Evolutionary conservation across 371 early-diverging fungal species (phyloP).

Genomic region (Mortierella sp.): DNA sequence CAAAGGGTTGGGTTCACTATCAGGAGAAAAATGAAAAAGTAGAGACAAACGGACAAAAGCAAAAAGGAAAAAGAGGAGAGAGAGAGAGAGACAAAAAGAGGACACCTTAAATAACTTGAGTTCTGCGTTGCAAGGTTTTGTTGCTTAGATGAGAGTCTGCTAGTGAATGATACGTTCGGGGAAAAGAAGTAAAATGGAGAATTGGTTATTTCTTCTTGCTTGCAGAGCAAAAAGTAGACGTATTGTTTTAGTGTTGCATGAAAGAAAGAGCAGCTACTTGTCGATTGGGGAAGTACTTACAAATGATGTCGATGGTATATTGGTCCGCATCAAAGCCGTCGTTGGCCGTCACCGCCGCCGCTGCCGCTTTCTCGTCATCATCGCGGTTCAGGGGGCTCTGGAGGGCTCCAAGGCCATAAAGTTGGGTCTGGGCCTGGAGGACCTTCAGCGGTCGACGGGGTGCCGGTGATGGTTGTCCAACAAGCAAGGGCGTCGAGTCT

Average conservation of each 20-base stretch:
- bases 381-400: conserved; percentile 13
- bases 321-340: neutral
- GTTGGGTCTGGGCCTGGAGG: conserved; percentile 26
- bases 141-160: conserved; percentile 5
- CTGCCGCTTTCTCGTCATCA: neutral
- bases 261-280: neutral
- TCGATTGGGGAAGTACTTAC: neutral
- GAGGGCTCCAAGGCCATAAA: conserved; percentile 26
- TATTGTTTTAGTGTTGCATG: neutral
- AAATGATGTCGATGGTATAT: neutral
- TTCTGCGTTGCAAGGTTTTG: neutral
- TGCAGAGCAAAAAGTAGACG: neutral
- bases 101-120: neutral
- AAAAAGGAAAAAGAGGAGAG: neutral
- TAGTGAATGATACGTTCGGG: neutral
- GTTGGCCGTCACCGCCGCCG: neutral
- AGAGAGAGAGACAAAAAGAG: neutral
- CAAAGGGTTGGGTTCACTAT: neutral
- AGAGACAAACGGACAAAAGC: neutral
- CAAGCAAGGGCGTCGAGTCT: neutral
- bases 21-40: neutral
- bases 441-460: conserved; percentile 8
- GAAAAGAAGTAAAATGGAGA: neutral
- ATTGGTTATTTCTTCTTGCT: neutral
- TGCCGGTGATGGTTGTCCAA: neutral